Evolutionary conservation across 495 filamentous ascomycete genomes (phyloP).

Genomic region (Penicillium diatomitis): DNA sequence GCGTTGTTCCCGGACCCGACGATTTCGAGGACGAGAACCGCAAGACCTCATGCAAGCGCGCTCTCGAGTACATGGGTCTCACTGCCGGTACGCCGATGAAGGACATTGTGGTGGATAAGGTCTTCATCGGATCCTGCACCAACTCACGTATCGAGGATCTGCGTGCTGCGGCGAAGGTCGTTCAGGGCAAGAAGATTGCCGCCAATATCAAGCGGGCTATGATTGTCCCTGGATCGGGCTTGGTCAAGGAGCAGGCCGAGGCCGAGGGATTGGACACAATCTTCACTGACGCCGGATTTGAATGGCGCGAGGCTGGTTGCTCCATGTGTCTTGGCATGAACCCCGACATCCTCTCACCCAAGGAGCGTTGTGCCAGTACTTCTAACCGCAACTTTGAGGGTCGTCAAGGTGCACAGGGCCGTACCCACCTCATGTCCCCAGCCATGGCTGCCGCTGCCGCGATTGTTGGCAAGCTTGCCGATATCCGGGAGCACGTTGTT

Average conservation of each 20-base stretch:
- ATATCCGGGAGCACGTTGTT: constrained; percentile 71
- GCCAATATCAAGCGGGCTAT: constrained; percentile 84
- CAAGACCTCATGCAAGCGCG: constrained; percentile 66
- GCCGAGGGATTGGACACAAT: constrained; percentile 86
- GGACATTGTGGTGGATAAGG: constrained; percentile 83
- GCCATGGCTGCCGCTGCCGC: constrained; percentile 92
- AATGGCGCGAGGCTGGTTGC: constrained; percentile 97
- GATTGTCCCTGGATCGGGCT: constrained; percentile 91
- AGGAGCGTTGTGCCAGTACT: constrained; percentile 89
- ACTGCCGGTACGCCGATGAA: constrained; percentile 78
- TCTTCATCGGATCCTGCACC: constrained; percentile 97
- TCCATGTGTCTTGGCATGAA: constrained; percentile 99
- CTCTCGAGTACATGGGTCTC: constrained; percentile 95
- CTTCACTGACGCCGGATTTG: constrained; percentile 86
- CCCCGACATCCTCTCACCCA: constrained; percentile 90
- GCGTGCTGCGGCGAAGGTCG: constrained; percentile 73
- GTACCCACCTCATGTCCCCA: constrained; percentile 94
- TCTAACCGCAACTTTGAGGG: constrained; percentile 98
- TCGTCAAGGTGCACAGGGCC: constrained; percentile 83
- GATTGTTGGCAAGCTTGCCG: constrained; percentile 80
- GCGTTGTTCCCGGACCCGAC: constrained; percentile 79
- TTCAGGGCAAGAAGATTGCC: constrained; percentile 79
- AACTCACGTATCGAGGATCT: constrained; percentile 96
- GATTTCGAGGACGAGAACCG: constrained; percentile 70
- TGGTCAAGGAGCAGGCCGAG: constrained; percentile 91